phyloP scores from a whole-genome alignment of 2,329 filamentous ascomycete genomes.

The Hypoxylon sp. region DNA sequence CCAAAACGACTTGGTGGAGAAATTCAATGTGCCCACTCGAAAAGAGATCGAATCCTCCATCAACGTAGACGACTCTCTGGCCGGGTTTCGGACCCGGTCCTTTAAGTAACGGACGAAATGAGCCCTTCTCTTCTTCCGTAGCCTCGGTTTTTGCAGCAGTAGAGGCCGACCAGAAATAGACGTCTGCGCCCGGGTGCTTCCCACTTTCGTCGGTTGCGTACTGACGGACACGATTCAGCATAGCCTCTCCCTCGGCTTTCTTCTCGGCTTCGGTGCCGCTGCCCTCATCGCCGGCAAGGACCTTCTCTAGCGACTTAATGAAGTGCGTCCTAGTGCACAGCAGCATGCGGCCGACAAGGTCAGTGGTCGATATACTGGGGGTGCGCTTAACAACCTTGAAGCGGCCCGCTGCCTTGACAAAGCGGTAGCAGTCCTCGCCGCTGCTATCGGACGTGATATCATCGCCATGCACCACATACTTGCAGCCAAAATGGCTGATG shows the following conservation, averaged over 20 bases:
- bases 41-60: conserved; percentile 96
- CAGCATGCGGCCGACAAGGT: conserved; percentile 97
- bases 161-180: conserved; percentile 83
- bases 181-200: conserved; percentile 80
- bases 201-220: conserved; percentile 92
- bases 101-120: conserved; percentile 75
- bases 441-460: conserved; percentile 95
- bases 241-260: conserved; percentile 71
- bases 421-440: conserved; percentile 97
- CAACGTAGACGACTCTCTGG: conserved; percentile 92
- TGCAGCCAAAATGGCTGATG: conserved; percentile 95
- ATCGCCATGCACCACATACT: conserved; percentile 95
- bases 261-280: conserved; percentile 76
- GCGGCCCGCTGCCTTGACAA: conserved; percentile 91
- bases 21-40: conserved; percentile 98
- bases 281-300: conserved; percentile 78
- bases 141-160: conserved; percentile 60
- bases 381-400: conserved; percentile 98
- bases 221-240: conserved; percentile 81
- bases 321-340: conserved; percentile 96
- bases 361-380: conserved; percentile 95
- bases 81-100: conserved; percentile 80
- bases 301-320: conserved; percentile 80
- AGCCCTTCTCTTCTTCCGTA: conserved; percentile 70
- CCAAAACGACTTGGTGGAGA: conserved; percentile 78